Percentiles rank a stretch among this genome's conserved stretches.
Evolutionary conservation across 306 rosid species (phyloP).

Genomic region (Gastrolobium bilobum): DNA sequence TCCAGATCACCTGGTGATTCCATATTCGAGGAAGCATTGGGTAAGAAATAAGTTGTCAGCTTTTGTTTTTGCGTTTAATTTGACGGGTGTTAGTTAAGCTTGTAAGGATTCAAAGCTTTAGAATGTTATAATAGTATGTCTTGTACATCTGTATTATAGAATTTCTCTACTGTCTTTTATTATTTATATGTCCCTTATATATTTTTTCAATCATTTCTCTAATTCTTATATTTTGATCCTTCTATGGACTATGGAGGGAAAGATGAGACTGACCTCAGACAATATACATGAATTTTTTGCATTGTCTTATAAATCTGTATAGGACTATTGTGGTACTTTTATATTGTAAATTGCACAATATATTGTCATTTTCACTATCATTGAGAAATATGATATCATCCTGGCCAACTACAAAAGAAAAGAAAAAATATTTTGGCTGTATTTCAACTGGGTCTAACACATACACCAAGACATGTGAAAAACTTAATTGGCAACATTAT

Average conservation of each 20-base stretch:
- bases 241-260: not conserved
- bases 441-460: not conserved
- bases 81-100: constrained; percentile 3
- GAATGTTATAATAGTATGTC: not conserved
- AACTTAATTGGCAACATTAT: not conserved
- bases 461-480: not conserved
- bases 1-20: constrained; percentile 68
- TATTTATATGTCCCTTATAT: not conserved
- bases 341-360: not conserved
- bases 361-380: not conserved
- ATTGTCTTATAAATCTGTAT: not conserved
- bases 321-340: not conserved
- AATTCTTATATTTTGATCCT: not conserved
- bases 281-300: not conserved
- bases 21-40: constrained; percentile 78
- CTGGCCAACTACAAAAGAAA: not conserved
- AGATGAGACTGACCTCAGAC: not conserved
- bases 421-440: constrained; percentile 1
- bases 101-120: not conserved
- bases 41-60: constrained; percentile 61
- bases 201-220: constrained; percentile 5
- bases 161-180: constrained; percentile 13
- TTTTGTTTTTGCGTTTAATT: constrained; percentile 13
- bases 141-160: constrained; percentile 8
- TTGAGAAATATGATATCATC: not conserved